Evolutionary conservation across 2,329 filamentous ascomycete genomes (phyloP).

Genomic region (Colletotrichum sp.): DNA sequence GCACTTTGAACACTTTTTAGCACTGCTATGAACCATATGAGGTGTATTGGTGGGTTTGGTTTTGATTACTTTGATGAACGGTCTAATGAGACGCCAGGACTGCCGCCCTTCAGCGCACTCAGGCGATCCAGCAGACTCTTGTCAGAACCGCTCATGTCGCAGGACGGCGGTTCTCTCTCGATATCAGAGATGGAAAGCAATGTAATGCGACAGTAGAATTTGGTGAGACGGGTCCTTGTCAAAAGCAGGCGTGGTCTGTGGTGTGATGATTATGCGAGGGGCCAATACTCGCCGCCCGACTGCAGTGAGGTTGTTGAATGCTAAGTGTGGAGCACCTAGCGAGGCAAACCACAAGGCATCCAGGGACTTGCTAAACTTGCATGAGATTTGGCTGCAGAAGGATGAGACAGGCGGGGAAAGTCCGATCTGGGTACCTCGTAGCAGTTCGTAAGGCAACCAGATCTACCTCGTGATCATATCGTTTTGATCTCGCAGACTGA

Average conservation of each 20-base stretch:
- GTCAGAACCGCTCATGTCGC: conserved; percentile 32
- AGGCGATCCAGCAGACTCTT: conserved; percentile 58
- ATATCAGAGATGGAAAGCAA: background rate
- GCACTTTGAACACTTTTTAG: conserved; percentile 22
- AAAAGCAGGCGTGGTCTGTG: background rate
- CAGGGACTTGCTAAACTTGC: background rate
- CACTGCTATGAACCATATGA: background rate
- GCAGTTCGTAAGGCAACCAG: background rate
- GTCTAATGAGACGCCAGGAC: conserved; percentile 24
- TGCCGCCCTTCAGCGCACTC: conserved; percentile 54
- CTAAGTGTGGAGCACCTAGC: background rate
- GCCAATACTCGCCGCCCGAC: background rate
- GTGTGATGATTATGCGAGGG: background rate
- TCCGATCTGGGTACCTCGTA: background rate
- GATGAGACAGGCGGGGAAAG: background rate
- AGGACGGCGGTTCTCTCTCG: background rate
- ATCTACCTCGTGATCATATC: background rate
- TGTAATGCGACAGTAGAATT: background rate
- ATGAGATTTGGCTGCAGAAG: background rate
- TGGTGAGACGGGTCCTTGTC: background rate
- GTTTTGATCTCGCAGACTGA: background rate
- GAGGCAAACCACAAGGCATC: conserved; percentile 11
- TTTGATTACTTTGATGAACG: conserved; percentile 44
- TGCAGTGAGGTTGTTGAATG: background rate
- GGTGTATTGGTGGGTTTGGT: background rate